A percentile compares a stretch with the other conserved stretches of the same genome.
Conservation (phyloP, 805 yeast species). For the Sugiyamaella boreocaroliniensis region DNA sequence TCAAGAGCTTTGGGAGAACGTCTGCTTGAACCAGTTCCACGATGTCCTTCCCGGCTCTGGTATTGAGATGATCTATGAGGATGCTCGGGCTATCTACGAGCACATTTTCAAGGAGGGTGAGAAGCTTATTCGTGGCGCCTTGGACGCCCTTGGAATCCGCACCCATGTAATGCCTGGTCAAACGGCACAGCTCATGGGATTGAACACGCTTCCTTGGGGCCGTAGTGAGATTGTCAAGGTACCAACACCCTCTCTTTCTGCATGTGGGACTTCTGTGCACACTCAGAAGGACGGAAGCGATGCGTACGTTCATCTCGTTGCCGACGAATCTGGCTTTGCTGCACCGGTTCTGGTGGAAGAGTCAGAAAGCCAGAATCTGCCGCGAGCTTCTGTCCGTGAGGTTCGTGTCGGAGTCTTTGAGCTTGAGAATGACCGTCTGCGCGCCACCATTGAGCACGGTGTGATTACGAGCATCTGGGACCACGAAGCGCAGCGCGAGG, state of each 20-base stretch:
- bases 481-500: slow-evolving; percentile 50
- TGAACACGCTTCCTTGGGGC: slow-evolving; percentile 64
- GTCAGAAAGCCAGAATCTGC: slow-evolving; percentile 1
- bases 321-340: slow-evolving; percentile 11
- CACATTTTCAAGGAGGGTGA: slow-evolving; percentile 49
- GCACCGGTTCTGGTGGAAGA: slow-evolving; percentile 1
- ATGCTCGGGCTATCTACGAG: slow-evolving; percentile 72
- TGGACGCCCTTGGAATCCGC: slow-evolving; percentile 36
- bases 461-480: slow-evolving; percentile 61
- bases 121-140: slow-evolving; percentile 45
- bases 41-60: slow-evolving; percentile 98
- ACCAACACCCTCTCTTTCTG: slow-evolving; percentile 13
- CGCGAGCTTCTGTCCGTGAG: slow-evolving; percentile 39
- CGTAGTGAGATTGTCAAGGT: slow-evolving; percentile 42
- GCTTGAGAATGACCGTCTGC: slow-evolving; percentile 55
- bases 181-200: slow-evolving; percentile 15
- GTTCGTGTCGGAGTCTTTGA: slow-evolving; percentile 38
- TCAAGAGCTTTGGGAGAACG: slow-evolving; percentile 76
- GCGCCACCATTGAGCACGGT: slow-evolving; percentile 56
- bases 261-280: not conserved
- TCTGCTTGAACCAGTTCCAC: slow-evolving; percentile 88
- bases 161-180: slow-evolving; percentile 1
- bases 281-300: not conserved
- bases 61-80: slow-evolving; percentile 89
- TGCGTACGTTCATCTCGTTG: not conserved